phyloP scores from a whole-genome alignment of 176 grass and related monocot genomes.

The Leersia perrieri region DNA sequence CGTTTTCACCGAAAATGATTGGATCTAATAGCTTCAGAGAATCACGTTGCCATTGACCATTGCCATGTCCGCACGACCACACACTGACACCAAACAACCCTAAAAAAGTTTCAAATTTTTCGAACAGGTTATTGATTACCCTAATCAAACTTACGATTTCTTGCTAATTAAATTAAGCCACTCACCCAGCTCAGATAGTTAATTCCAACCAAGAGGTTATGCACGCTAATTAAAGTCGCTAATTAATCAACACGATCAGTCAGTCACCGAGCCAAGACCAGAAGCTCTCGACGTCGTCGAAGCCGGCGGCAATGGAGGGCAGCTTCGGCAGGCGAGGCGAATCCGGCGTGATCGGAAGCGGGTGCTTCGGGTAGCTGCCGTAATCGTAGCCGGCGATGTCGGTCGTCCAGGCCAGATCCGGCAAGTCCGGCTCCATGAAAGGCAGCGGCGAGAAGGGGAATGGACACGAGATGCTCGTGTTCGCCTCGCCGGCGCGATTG shows the following conservation, averaged over 20 bases:
- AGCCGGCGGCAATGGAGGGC: neutral
- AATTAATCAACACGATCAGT: neutral
- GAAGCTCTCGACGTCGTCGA: neutral
- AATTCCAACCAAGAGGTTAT: neutral
- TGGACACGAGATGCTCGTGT: neutral
- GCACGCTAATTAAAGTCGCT: neutral
- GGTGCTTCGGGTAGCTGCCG: neutral
- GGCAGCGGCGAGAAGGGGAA: constrained; percentile 14
- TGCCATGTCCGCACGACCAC: neutral
- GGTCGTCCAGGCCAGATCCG: neutral
- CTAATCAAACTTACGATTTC: too few relatives aligned
- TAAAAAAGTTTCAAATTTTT: neutral
- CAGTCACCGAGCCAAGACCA: neutral
- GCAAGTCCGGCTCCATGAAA: constrained; percentile 18
- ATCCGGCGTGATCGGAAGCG: neutral
- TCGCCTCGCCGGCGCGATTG: neutral
- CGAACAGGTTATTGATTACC: neutral
- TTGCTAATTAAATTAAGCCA: too few relatives aligned
- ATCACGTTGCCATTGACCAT: neutral
- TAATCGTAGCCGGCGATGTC: neutral
- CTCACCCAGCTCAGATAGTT: neutral
- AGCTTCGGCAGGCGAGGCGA: neutral
- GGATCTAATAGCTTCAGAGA: neutral
- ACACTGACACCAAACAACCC: neutral
- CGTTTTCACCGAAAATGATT: neutral